Evolutionary conservation across 768 basidiomycete species (phyloP).

Genomic region (Tephrocybe sp.): DNA sequence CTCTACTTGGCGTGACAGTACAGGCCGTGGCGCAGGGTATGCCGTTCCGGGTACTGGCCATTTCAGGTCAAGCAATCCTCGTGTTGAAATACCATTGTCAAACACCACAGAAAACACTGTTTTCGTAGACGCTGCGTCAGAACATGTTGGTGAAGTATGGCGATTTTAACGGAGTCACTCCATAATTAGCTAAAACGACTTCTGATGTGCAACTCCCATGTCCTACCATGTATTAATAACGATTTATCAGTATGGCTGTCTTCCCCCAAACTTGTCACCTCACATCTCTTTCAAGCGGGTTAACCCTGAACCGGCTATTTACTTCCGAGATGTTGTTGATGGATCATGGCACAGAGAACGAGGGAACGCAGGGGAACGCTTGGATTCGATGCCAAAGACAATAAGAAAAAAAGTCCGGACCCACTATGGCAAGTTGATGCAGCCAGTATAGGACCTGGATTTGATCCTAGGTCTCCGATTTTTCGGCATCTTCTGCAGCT

Average conservation of each 20-base stretch:
- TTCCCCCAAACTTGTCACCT: no score
- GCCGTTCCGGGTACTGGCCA: background rate
- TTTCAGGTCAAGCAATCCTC: slow-evolving; percentile 2
- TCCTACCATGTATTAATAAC: slow-evolving; percentile 3
- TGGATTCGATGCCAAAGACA: slow-evolving; percentile 20
- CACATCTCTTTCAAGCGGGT: background rate
- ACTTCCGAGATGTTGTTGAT: slow-evolving; percentile 1
- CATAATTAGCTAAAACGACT: background rate
- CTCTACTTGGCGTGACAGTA: slow-evolving; percentile 6
- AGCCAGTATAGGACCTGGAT: slow-evolving; percentile 21
- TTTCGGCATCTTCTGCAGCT: slow-evolving; percentile 38
- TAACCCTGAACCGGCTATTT: background rate
- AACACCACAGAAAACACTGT: background rate
- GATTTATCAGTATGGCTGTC: background rate
- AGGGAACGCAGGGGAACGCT: background rate
- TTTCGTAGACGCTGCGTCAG: background rate
- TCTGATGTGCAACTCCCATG: slow-evolving; percentile 2
- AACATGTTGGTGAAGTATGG: background rate
- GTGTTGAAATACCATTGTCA: background rate
- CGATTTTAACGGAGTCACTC: background rate
- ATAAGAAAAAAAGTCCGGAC: slow-evolving; percentile 24
- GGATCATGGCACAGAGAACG: background rate
- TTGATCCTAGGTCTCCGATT: slow-evolving; percentile 32
- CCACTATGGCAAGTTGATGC: slow-evolving; percentile 6
- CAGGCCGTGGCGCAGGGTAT: slow-evolving; percentile 11